Evolutionary conservation across 1,139 yeast species (phyloP), one percentile per base, ranked within the genome.

Genomic region (Lodderomyces jiufengensis): DNA sequence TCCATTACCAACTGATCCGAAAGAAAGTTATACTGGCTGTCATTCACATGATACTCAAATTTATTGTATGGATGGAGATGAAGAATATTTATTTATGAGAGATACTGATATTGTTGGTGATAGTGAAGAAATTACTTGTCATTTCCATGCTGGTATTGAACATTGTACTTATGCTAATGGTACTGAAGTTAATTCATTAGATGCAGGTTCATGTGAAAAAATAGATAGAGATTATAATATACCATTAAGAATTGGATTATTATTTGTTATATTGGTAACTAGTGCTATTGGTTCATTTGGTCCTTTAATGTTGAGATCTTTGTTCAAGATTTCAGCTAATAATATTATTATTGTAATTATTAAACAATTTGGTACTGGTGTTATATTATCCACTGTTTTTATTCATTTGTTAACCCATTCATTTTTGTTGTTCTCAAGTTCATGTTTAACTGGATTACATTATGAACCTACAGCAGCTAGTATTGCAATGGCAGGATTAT

Each of bases 71-170:
- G 33, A 44, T 36, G 34, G 38, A 3, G 50, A 46, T 9, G 43
- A 49, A 7, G 63, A 59, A 36, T 56, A 56, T 3, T 51, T 53
- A 33, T 61, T 59, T 34, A 33, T 43, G 32, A 37, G 43, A 15
- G 40, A 37, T 1, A 52, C 16, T 8, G 29, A 48, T 14, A 21
- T 16, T 24, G 16, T 9, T 5, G 27, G n/a, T 10, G 24, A n/a
- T n/a, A 24, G 7, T 18, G 20, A 31, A 18, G 57, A 50, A 15
- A 41, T 42, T 42, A 51, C 54, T 31, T 63, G 69, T 40, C 69
- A 63, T 40, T 62, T 59, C 48, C 69, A 63, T 43, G 69, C 66
- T 24, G 69, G 69, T 9, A 68, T 63, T 5, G 69, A 63, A 39
- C 69, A 63, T 46, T 63, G 69, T 45, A 55, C 52, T 2, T 29